These are phyloP conservation scores for Trichosporon sp. DNA, from an alignment of 1,284 basidiomycete genomes.

Conservation along the genomic window DNA sequence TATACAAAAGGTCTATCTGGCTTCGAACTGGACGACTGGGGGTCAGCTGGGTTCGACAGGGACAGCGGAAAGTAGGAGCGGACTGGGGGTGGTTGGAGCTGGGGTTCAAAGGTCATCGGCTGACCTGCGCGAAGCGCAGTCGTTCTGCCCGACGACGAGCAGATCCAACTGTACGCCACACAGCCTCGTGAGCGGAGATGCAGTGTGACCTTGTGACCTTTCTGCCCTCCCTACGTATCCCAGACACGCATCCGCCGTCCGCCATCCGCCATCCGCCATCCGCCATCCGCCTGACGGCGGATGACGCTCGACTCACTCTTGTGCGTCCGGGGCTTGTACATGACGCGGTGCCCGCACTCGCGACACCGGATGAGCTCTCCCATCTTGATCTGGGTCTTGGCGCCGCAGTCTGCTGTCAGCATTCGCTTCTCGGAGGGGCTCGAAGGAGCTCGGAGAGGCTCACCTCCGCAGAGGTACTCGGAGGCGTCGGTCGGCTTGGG, in stretches of 20 bases:
- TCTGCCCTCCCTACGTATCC: too few relatives aligned
- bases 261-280: neutral
- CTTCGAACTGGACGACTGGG: conserved; percentile 19
- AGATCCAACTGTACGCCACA: too few relatives aligned
- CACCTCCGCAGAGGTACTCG: conserved; percentile 92
- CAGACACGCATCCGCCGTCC: too few relatives aligned
- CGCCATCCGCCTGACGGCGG: neutral
- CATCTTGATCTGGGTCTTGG: conserved; percentile 87
- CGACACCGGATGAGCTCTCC: conserved; percentile 92
- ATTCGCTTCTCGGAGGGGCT: neutral
- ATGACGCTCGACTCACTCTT: conserved; percentile 66
- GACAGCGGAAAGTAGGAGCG: too few relatives aligned
- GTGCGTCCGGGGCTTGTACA: conserved; percentile 97
- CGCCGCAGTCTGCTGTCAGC: conserved; percentile 71
- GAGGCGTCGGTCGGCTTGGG: conserved; percentile 55
- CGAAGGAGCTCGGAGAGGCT: too few relatives aligned
- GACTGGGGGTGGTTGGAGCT: too few relatives aligned
- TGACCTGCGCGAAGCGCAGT: too few relatives aligned
- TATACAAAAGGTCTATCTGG: conserved; percentile 15
- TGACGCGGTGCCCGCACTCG: conserved; percentile 96
- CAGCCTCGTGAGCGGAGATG: too few relatives aligned
- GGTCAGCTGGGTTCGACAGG: neutral
- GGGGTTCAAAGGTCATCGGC: too few relatives aligned
- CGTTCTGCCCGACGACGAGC: too few relatives aligned
- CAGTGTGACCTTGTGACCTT: too few relatives aligned